These are phyloP conservation scores for Phylloporus scabripes DNA, from an alignment of 768 basidiomycete genomes.

Conservation along the genomic window DNA sequence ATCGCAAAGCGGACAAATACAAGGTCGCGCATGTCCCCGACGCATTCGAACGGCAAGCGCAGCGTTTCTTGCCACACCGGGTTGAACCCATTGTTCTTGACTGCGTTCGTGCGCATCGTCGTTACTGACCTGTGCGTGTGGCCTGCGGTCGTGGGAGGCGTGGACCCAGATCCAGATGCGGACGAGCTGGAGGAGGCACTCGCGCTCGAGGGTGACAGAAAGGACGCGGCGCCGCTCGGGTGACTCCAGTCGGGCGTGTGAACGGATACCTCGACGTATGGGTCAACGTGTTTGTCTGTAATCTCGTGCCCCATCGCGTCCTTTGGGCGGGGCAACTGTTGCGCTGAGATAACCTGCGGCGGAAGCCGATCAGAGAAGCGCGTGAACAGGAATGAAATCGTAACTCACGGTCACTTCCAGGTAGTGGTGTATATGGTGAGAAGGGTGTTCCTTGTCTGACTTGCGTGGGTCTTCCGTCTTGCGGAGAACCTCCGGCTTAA, in stretches of 20 bases:
- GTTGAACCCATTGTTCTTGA: slow-evolving; percentile 90
- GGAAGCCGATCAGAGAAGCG: background rate
- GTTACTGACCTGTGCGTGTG: slow-evolving; percentile 43
- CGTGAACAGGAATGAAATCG: background rate
- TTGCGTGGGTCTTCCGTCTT: slow-evolving; percentile 44
- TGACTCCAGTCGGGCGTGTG: slow-evolving; percentile 68
- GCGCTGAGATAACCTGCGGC: slow-evolving; percentile 73
- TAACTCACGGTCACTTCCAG: slow-evolving; percentile 57
- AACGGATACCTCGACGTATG: slow-evolving; percentile 77
- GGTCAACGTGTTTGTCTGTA: slow-evolving; percentile 56
- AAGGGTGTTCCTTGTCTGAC: slow-evolving; percentile 55
- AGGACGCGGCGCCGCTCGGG: slow-evolving; percentile 14
- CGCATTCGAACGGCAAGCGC: slow-evolving; percentile 66
- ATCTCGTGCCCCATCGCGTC: slow-evolving; percentile 60
- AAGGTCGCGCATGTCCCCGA: slow-evolving; percentile 73
- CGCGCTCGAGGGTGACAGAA: slow-evolving; percentile 6
- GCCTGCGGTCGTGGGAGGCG: slow-evolving; percentile 3
- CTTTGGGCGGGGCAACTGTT: slow-evolving; percentile 76
- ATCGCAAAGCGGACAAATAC: slow-evolving; percentile 81
- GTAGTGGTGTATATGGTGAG: slow-evolving; percentile 49
- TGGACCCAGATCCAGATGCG: background rate
- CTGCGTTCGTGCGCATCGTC: slow-evolving; percentile 50
- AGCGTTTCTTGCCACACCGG: slow-evolving; percentile 77
- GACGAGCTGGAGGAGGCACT: slow-evolving; percentile 4
- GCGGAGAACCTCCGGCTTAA: slow-evolving; percentile 79